Conservation (phyloP, 1,284 basidiomycete genomes). For the Ustilago tritici region DNA sequence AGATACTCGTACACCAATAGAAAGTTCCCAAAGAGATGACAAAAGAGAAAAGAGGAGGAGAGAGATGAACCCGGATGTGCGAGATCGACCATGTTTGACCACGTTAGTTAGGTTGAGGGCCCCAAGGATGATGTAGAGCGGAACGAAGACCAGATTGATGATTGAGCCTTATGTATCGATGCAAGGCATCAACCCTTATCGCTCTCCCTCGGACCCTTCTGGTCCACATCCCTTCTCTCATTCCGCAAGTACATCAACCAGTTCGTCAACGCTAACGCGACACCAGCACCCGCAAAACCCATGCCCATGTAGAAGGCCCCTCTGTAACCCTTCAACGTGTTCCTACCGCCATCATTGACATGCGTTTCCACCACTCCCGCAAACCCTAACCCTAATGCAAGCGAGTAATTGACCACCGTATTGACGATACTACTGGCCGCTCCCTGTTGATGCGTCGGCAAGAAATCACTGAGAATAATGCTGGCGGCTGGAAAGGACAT, state of each 20-base stretch:
- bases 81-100: slow-evolving; percentile 22
- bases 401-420: slow-evolving; percentile 59
- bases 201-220: background rate
- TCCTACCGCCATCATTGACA: slow-evolving; percentile 37
- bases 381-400: slow-evolving; percentile 59
- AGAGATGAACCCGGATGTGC: slow-evolving; percentile 28
- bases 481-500: slow-evolving; percentile 52
- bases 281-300: slow-evolving; percentile 38
- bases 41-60: slow-evolving; percentile 30
- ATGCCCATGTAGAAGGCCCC: slow-evolving; percentile 53
- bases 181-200: background rate
- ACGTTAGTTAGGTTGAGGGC: slow-evolving; percentile 25
- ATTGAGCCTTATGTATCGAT: slow-evolving; percentile 5
- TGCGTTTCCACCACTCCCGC: slow-evolving; percentile 57
- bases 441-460: slow-evolving; percentile 54
- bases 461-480: slow-evolving; percentile 49
- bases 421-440: slow-evolving; percentile 58
- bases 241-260: slow-evolving; percentile 23
- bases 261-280: slow-evolving; percentile 34
- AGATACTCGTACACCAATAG: slow-evolving; percentile 22
- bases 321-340: slow-evolving; percentile 34
- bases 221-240: background rate
- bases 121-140: slow-evolving; percentile 29
- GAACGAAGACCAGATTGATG: slow-evolving; percentile 43
- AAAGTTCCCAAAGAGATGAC: slow-evolving; percentile 32